phyloP scores from a whole-genome alignment of 2,329 filamentous ascomycete genomes.

The Conoideocrella luteorostrata region DNA sequence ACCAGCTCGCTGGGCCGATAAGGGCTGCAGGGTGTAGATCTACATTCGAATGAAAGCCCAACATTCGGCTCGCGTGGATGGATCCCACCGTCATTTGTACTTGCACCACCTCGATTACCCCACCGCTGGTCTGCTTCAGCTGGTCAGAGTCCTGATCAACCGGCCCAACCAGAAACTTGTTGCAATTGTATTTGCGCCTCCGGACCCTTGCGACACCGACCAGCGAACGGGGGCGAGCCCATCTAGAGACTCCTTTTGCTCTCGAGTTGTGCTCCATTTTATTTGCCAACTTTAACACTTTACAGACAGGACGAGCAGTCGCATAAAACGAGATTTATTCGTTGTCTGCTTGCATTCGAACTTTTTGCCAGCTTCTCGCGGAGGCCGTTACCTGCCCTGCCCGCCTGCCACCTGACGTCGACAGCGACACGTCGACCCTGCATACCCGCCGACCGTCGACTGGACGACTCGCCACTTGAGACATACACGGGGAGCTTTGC shows the following conservation, averaged over 20 bases:
- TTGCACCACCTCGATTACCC: too few relatives aligned
- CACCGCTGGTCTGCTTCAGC: too few relatives aligned
- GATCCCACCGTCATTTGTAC: not conserved
- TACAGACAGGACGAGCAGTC: not conserved
- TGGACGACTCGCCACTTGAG: conserved; percentile 2
- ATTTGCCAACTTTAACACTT: not conserved
- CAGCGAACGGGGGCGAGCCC: not conserved
- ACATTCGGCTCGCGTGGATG: not conserved
- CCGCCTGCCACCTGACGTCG: not conserved
- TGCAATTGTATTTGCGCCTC: not conserved
- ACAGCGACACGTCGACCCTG: not conserved
- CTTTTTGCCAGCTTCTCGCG: too few relatives aligned
- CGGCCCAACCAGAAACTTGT: not conserved
- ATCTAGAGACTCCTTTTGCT: conserved; percentile 1
- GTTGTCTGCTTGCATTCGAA: too few relatives aligned
- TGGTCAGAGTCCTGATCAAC: too few relatives aligned
- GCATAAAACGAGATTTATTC: too few relatives aligned
- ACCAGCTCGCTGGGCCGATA: not conserved
- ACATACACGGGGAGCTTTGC: conserved; percentile 2
- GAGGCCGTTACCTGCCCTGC: not conserved
- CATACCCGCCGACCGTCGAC: not conserved
- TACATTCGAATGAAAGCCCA: not conserved
- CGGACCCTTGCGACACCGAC: conserved; percentile 1
- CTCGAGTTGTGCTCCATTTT: not conserved
- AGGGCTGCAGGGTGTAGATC: conserved; percentile 2